Percentiles rank a stretch among this genome's conserved stretches.
Evolutionary conservation across 129 eudicot species (phyloP).

Genomic region (Saposhnikovia divaricata): DNA sequence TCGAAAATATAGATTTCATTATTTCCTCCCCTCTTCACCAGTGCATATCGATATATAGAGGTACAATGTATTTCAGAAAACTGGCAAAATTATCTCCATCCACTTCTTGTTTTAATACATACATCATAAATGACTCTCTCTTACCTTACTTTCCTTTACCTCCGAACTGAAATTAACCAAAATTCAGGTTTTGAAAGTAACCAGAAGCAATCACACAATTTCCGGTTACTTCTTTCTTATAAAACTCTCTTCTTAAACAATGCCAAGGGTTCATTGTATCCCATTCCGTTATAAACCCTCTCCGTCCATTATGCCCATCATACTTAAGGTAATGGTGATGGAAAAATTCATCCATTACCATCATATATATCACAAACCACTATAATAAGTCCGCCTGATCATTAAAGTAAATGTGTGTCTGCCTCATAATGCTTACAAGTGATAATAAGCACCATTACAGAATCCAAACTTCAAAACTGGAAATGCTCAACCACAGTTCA

Average conservation of each 20-base stretch:
- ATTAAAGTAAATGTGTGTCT: background rate
- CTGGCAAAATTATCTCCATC: background rate
- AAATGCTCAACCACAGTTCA: background rate
- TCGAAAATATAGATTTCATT: no score
- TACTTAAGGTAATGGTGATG: background rate
- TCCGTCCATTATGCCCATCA: background rate
- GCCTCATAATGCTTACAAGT: background rate
- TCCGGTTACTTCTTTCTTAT: background rate
- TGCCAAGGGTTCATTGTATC: background rate
- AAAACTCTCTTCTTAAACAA: background rate
- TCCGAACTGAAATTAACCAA: no score
- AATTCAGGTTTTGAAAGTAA: no score
- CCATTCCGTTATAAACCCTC: background rate
- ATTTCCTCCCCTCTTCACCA: no score
- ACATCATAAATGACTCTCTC: no score
- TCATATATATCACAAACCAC: background rate
- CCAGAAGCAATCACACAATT: no score
- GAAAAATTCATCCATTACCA: background rate
- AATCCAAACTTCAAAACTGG: constrained; percentile 13
- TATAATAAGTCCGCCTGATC: background rate
- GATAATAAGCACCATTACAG: background rate
- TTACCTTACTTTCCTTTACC: no score
- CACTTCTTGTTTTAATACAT: background rate
- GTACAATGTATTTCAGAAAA: background rate
- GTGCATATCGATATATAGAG: no score